A percentile compares a stretch with the other conserved stretches of the same genome.
These are phyloP conservation scores for Loxodes magnus DNA, from an alignment of 73 alveolate species.

Conservation along the genomic window DNA sequence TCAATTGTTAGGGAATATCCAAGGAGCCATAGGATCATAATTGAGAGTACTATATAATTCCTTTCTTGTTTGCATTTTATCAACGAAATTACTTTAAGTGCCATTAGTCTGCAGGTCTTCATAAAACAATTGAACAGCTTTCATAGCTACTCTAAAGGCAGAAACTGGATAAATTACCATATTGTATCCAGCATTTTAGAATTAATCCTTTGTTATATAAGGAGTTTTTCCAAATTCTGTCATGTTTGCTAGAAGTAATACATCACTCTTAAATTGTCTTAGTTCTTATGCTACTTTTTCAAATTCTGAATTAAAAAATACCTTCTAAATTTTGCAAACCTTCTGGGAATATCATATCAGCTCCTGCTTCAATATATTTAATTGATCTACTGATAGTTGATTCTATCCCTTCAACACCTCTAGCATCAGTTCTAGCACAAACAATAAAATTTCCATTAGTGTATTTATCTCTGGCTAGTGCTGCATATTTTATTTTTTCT, in stretches of 20 bases:
- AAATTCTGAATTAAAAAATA: slow-evolving; percentile 10
- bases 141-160: slow-evolving; percentile 83
- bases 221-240: slow-evolving; percentile 86
- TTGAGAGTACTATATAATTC: slow-evolving; percentile 33
- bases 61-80: slow-evolving; percentile 53
- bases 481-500: slow-evolving; percentile 47
- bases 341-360: slow-evolving; percentile 96
- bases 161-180: slow-evolving; percentile 87
- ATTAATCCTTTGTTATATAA: slow-evolving; percentile 27
- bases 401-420: slow-evolving; percentile 60
- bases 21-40: slow-evolving; percentile 49
- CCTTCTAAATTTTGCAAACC: slow-evolving; percentile 48
- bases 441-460: slow-evolving; percentile 79
- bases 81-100: slow-evolving; percentile 17
- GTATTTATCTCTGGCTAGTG: slow-evolving; percentile 48
- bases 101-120: slow-evolving; percentile 33
- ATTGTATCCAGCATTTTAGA: slow-evolving; percentile 50
- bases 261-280: slow-evolving; percentile 13
- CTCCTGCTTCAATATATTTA: slow-evolving; percentile 84
- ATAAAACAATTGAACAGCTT: slow-evolving; percentile 51
- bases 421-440: slow-evolving; percentile 95
- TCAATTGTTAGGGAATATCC: slow-evolving; percentile 41
- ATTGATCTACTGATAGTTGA: slow-evolving; percentile 41
- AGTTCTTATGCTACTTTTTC: slow-evolving; percentile 1
- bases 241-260: slow-evolving; percentile 62